A percentile compares a stretch with the other conserved stretches of the same genome.
phyloP scores from a whole-genome alignment of 164 flowering plant genomes.

The Amborella trichopoda region DNA sequence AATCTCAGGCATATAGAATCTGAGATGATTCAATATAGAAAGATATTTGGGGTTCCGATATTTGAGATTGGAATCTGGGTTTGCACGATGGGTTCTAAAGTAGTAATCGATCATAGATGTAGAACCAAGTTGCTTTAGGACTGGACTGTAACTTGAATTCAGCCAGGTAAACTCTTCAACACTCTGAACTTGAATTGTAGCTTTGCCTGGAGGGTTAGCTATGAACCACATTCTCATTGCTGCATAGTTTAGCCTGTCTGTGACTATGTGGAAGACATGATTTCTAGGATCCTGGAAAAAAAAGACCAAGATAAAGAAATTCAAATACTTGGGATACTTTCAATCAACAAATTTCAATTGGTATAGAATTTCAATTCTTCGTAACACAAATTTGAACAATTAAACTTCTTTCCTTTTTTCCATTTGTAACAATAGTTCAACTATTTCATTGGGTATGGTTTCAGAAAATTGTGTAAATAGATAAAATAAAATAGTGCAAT shows the following conservation, averaged over 20 bases:
- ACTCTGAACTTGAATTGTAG: conserved; percentile 74
- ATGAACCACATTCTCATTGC: conserved; percentile 96
- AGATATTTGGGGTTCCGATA: conserved; percentile 87
- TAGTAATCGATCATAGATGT: conserved; percentile 78
- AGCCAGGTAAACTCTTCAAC: conserved; percentile 91
- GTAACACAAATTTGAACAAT: too few species aligned
- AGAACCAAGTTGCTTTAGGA: conserved; percentile 71
- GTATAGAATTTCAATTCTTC: too few species aligned
- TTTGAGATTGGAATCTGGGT: conserved; percentile 76
- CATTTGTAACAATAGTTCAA: too few species aligned
- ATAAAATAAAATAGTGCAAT: too few species aligned
- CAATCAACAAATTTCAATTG: too few species aligned
- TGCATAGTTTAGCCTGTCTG: conserved; percentile 75
- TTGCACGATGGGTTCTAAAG: conserved; percentile 63
- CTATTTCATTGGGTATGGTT: too few species aligned
- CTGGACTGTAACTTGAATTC: conserved; percentile 85
- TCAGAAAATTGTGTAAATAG: too few species aligned
- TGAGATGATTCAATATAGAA: conserved; percentile 89
- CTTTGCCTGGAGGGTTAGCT: conserved; percentile 62
- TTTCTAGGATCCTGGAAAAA: conserved; percentile 52
- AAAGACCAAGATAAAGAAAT: not conserved
- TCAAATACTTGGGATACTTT: too few species aligned
- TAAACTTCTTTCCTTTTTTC: too few species aligned
- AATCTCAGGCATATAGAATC: conserved; percentile 85
- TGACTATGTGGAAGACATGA: conserved; percentile 88